Evolutionary conservation across 1,139 yeast species (phyloP).

Genomic region (Geotrichum macrosporum): DNA sequence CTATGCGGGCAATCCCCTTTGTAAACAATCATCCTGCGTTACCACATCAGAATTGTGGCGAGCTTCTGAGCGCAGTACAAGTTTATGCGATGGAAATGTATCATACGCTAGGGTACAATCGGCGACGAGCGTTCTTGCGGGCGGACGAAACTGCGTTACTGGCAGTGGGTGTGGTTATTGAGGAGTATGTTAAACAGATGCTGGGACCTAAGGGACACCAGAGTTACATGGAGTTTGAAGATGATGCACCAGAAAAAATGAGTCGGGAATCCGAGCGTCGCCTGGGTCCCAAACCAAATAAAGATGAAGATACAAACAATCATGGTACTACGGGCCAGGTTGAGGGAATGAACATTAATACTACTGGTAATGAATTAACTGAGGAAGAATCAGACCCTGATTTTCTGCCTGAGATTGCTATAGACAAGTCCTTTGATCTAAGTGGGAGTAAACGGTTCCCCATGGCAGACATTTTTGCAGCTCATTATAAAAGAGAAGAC

Average conservation of each 20-base stretch:
- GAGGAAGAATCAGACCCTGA: constrained; percentile 4
- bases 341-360: too few species aligned
- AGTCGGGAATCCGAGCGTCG: constrained; percentile 13
- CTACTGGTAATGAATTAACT: background rate
- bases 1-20: background rate
- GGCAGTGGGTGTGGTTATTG: constrained; percentile 37
- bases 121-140: constrained; percentile 20
- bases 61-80: constrained; percentile 4
- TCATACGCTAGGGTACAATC: constrained; percentile 9
- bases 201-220: constrained; percentile 34
- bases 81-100: constrained; percentile 13
- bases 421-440: too few species aligned
- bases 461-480: too few species aligned
- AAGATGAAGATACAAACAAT: background rate
- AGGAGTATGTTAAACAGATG: constrained; percentile 32
- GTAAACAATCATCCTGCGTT: constrained; percentile 1
- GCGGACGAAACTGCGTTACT: constrained; percentile 36
- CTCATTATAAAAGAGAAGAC: too few species aligned
- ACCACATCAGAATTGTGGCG: constrained; percentile 1
- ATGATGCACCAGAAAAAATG: background rate
- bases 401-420: constrained; percentile 2
- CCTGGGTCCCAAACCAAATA: background rate
- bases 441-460: too few species aligned
- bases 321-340: background rate
- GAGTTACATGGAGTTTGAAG: constrained; percentile 25